These are phyloP conservation scores for Malassezia psittaci DNA, from an alignment of 1,284 basidiomycete species.

Conservation along the genomic window DNA sequence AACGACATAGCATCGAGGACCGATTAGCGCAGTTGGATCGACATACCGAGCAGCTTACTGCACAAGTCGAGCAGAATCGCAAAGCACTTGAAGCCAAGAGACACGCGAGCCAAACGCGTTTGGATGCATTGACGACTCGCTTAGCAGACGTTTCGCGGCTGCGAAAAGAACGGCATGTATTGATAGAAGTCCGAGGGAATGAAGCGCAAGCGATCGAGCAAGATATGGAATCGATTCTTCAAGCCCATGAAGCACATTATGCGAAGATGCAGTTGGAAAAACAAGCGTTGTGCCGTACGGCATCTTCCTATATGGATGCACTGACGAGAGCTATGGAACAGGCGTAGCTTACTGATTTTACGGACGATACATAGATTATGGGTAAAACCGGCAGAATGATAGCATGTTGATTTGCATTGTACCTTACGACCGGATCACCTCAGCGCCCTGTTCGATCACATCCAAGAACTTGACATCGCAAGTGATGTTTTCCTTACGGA, in stretches of 20 bases:
- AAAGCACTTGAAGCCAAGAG: constrained; percentile 27
- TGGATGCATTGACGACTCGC: constrained; percentile 9
- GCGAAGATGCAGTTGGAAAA: constrained; percentile 16
- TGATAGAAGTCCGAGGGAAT: constrained; percentile 3
- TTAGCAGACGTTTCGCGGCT: constrained; percentile 8
- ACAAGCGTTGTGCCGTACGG: constrained; percentile 10
- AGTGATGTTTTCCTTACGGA: constrained; percentile 32
- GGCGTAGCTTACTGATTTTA: constrained; percentile 7
- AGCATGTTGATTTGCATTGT: neutral
- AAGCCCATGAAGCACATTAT: constrained; percentile 12
- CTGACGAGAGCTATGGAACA: constrained; percentile 17
- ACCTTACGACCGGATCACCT: constrained; percentile 16
- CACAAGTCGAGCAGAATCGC: constrained; percentile 5
- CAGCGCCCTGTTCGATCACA: constrained; percentile 38
- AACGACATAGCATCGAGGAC: constrained; percentile 21
- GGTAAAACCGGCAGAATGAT: too few species aligned
- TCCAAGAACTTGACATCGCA: constrained; percentile 35
- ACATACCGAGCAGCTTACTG: neutral
- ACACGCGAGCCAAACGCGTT: constrained; percentile 11
- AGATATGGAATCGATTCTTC: constrained; percentile 11
- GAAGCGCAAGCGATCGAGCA: constrained; percentile 12
- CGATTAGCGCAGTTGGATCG: constrained; percentile 14
- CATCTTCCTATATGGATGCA: constrained; percentile 14
- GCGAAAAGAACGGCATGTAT: constrained; percentile 15
- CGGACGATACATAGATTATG: neutral